These are phyloP conservation scores for Notholithocarpus densiflorus DNA, from an alignment of 306 rosid species.

Conservation along the genomic window DNA sequence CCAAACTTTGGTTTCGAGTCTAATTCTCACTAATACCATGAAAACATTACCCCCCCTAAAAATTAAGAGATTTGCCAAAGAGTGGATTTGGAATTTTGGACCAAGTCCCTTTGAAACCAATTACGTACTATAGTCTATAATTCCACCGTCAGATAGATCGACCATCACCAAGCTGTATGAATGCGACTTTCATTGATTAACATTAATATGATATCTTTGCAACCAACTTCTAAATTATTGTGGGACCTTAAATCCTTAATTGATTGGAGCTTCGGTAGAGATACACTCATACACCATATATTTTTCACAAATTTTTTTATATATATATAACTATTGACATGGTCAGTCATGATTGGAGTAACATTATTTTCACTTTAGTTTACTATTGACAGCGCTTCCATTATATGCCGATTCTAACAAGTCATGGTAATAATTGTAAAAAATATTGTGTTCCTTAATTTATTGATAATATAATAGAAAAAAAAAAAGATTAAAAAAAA, in stretches of 20 bases:
- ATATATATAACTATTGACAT: no score
- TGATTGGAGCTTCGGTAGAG: slow-evolving; percentile 14
- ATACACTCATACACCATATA: no score
- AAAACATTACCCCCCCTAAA: not conserved
- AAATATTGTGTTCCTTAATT: no score
- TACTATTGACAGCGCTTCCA: accelerated
- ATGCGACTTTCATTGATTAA: slow-evolving; percentile 34
- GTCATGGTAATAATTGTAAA: no score
- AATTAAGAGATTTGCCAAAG: not conserved
- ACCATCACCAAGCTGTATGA: slow-evolving; percentile 43
- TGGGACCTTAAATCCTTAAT: slow-evolving; percentile 30
- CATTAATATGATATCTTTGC: slow-evolving; percentile 35
- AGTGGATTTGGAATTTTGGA: no score
- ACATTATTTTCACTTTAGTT: no score
- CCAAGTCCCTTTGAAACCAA: not conserved
- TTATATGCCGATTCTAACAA: accelerated
- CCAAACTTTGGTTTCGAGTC: no score
- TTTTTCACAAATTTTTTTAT: no score
- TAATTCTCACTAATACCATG: no score
- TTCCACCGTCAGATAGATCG: slow-evolving; percentile 18
- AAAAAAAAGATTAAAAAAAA: no score
- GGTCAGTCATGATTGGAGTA: no score
- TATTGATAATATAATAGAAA: accelerated
- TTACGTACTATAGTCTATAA: not conserved
- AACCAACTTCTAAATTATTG: slow-evolving; percentile 29